These are phyloP conservation scores for Amanita inopinata DNA, from an alignment of 768 basidiomycete genomes.

Conservation along the genomic window DNA sequence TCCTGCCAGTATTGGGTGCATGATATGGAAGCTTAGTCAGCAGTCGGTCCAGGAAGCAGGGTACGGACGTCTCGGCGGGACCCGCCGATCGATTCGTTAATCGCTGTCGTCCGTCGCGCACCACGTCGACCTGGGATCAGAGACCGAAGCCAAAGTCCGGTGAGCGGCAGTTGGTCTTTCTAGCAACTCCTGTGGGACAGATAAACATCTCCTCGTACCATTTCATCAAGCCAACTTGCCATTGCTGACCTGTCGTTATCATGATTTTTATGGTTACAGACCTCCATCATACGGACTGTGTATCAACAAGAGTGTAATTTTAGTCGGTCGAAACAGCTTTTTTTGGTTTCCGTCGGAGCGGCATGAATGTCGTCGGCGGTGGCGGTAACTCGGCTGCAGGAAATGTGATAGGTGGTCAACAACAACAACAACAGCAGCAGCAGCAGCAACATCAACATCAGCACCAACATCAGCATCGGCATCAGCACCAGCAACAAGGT, in stretches of 20 bases:
- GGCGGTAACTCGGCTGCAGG: too few relatives aligned
- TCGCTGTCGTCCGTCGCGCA: constrained; percentile 7
- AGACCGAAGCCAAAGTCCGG: constrained; percentile 7
- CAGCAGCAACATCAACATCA: constrained; percentile 2
- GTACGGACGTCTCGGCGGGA: constrained; percentile 9
- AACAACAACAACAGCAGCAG: constrained; percentile 3
- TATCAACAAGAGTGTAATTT: not conserved
- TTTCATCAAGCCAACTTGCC: not conserved
- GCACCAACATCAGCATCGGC: constrained; percentile 3
- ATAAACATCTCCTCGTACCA: not conserved
- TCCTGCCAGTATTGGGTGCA: too few relatives aligned
- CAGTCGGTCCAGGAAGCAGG: constrained; percentile 4
- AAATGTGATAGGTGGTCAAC: constrained; percentile 2
- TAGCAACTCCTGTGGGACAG: not conserved
- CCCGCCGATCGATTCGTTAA: constrained; percentile 1
- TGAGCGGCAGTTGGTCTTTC: constrained; percentile 8
- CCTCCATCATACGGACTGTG: not conserved
- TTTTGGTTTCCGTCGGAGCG: not conserved
- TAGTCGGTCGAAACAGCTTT: not conserved
- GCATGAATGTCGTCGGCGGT: constrained; percentile 4
- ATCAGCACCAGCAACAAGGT: constrained; percentile 1
- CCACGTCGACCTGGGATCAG: constrained; percentile 2
- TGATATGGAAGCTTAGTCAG: constrained; percentile 7
- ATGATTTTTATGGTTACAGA: not conserved
- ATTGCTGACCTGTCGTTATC: not conserved